A percentile compares a stretch with the other conserved stretches of the same genome.
Conservation (phyloP, 805 yeast species). For the Cyberlindnera galapagoensis region DNA sequence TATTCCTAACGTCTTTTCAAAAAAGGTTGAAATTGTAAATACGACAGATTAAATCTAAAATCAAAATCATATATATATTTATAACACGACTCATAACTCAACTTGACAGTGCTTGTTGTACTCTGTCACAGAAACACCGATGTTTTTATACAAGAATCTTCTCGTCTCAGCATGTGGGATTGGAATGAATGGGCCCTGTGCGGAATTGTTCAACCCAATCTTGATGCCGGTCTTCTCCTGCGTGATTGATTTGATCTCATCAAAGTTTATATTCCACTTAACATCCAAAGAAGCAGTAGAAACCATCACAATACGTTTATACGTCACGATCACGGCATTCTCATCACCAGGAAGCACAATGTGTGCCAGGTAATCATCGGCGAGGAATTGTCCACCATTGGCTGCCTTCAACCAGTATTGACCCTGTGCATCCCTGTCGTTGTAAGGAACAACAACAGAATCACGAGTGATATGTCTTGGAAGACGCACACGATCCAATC, state of each 20-base stretch:
- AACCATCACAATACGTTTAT: constrained; percentile 60
- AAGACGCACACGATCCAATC: constrained; percentile 70
- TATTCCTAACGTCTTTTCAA: constrained; percentile 11
- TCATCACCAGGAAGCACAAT: constrained; percentile 77
- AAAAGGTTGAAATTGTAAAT: too few species aligned
- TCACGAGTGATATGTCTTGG: constrained; percentile 73
- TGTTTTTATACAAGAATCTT: constrained; percentile 59
- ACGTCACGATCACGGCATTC: constrained; percentile 68
- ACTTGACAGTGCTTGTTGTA: constrained; percentile 68
- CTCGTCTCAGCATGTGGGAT: constrained; percentile 62
- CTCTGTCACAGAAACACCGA: constrained; percentile 75
- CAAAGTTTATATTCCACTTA: constrained; percentile 68
- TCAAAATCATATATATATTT: background rate
- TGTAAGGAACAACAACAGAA: constrained; percentile 67
- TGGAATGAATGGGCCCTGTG: constrained; percentile 72
- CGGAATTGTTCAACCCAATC: constrained; percentile 50
- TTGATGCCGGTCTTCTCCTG: constrained; percentile 76
- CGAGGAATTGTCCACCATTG: constrained; percentile 69
- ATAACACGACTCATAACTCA: constrained; percentile 18
- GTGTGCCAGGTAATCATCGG: constrained; percentile 81
- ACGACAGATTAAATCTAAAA: background rate
- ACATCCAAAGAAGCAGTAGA: constrained; percentile 52
- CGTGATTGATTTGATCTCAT: constrained; percentile 60
- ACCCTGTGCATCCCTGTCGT: constrained; percentile 85
- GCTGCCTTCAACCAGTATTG: constrained; percentile 84